phyloP scores from a whole-genome alignment of 73 alveolate species.

The Halteria grandinella region DNA sequence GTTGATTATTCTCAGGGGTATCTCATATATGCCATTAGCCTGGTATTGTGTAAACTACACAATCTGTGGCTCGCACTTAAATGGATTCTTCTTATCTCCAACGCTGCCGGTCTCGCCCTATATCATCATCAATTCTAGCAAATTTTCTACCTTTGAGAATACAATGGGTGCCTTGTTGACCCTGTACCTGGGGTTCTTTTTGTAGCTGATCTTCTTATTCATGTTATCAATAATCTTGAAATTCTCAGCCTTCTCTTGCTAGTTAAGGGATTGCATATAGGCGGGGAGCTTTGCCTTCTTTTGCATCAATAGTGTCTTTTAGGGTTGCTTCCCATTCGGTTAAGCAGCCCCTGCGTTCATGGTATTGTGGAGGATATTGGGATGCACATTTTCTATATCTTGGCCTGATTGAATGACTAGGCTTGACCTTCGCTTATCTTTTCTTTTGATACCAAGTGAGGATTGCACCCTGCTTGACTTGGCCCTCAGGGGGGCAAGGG shows the following conservation, averaged over 20 bases:
- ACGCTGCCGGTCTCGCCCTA: slow-evolving; percentile 68
- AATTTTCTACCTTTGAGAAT: slow-evolving; percentile 67
- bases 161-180: slow-evolving; percentile 73
- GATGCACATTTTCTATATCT: too few species aligned
- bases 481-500: too few species aligned
- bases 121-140: slow-evolving; percentile 61
- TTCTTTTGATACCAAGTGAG: too few species aligned
- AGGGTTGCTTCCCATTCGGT: too few species aligned
- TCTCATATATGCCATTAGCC: slow-evolving; percentile 83
- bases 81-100: slow-evolving; percentile 73
- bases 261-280: slow-evolving; percentile 83
- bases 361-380: too few species aligned
- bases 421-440: too few species aligned
- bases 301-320: too few species aligned
- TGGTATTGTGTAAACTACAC: slow-evolving; percentile 81
- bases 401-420: too few species aligned
- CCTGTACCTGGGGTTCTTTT: slow-evolving; percentile 91
- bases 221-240: slow-evolving; percentile 91
- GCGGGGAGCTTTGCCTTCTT: slow-evolving; percentile 69
- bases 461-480: too few species aligned
- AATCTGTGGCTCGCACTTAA: slow-evolving; percentile 76
- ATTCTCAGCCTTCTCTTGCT: slow-evolving; percentile 93
- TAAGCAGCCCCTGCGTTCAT: too few species aligned
- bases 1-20: slow-evolving; percentile 81
- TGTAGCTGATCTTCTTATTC: slow-evolving; percentile 92